phyloP scores from a whole-genome alignment of 2,329 filamentous ascomycete genomes.

The Helotiales sp. region DNA sequence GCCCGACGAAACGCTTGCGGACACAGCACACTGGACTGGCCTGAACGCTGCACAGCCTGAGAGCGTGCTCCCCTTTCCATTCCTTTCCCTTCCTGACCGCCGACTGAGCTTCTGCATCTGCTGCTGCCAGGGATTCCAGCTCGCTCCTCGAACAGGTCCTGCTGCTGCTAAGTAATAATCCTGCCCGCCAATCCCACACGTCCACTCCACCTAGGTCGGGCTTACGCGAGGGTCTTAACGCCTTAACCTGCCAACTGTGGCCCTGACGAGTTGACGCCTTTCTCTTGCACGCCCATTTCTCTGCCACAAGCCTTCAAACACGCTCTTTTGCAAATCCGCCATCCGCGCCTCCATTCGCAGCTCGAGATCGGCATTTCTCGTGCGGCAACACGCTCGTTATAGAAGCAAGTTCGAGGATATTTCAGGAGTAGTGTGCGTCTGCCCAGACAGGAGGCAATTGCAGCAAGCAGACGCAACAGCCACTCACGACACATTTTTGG shows the following conservation, averaged over 20 bases:
- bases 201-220: conserved; percentile 12
- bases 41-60: neutral
- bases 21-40: too few species aligned
- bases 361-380: conserved; percentile 26
- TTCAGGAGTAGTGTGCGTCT: conserved; percentile 14
- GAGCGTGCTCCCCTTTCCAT: neutral
- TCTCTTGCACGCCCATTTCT: conserved; percentile 12
- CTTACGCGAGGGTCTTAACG: conserved; percentile 17
- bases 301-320: conserved; percentile 25
- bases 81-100: conserved; percentile 3
- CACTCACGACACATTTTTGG: conserved; percentile 24
- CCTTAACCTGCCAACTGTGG: conserved; percentile 9
- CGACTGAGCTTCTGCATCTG: conserved; percentile 4
- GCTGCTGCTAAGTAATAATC: conserved; percentile 18
- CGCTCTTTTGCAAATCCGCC: conserved; percentile 27
- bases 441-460: conserved; percentile 14
- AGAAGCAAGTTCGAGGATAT: conserved; percentile 10
- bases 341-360: conserved; percentile 12
- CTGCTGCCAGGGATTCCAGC: conserved; percentile 5
- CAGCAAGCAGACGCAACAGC: conserved; percentile 19
- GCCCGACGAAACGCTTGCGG: neutral
- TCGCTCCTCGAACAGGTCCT: conserved; percentile 3
- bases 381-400: conserved; percentile 33
- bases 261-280: conserved; percentile 7
- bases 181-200: conserved; percentile 21